Base-by-base conservation (phyloP, 306 rosid genomes). In the Vachellia pachyceras region DNA sequence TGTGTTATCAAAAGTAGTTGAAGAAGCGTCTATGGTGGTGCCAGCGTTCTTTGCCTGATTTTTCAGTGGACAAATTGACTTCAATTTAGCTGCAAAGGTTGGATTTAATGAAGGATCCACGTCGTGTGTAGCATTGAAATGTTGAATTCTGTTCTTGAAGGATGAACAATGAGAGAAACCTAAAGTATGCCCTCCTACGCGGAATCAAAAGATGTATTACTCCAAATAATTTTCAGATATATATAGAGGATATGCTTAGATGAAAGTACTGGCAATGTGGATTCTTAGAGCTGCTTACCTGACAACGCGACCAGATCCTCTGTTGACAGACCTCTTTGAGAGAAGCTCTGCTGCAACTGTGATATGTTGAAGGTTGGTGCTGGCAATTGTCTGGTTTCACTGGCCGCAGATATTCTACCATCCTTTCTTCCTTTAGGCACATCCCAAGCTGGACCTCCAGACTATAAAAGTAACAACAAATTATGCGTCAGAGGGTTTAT, bases 91-190 rank as follows among this genome's bases (percentile, higher is more conserved):
- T 8, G 92, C 97, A 67, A 93, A 91, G 10, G 91, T 60, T 3
- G 91, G 79, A 20, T 86, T 72, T 66, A 95, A 54, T 14, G 82
- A 52, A 52, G 98, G 97, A 84, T 95, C 97, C 6, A 85, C 37
- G 35, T 89, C 86, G 37, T 85, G 85, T 23, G 89, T 89, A 60
- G 95, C 80, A 49, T 84, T 60, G 80, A 91, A 95, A 81, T 76
- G 89, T 49, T 83, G 90, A 87, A 93, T 85, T 85, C 97, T 82
- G 83, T 88, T 91, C 64, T 29, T 75, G 87, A 93, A 93, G 37
- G 97, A 95, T 35, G 98, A 88, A 77, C 98, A 94, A 82, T 92
- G 98, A 71, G 97, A 86, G 80, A 94, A 94, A 47, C 98, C 98
- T 36, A 95, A 80, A 69, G 97, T 95, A 64, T 95, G 97, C 39